phyloP scores from a whole-genome alignment of 1,284 basidiomycete species.

The Mycosarcoma maydis region DNA sequence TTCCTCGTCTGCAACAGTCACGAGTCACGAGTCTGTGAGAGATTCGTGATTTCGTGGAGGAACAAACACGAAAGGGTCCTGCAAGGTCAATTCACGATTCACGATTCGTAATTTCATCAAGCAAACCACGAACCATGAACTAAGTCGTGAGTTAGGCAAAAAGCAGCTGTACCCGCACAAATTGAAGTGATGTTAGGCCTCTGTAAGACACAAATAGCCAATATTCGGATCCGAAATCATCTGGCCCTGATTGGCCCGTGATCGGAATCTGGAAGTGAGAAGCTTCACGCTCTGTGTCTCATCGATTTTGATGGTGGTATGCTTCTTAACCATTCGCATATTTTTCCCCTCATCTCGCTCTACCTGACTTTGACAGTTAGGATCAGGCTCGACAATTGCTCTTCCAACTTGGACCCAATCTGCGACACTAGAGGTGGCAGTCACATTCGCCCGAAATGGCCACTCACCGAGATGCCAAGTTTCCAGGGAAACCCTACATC shows the following conservation, averaged over 20 bases:
- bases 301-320: background rate
- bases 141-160: too few relatives aligned
- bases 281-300: constrained; percentile 11
- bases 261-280: constrained; percentile 39
- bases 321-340: background rate
- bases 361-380: background rate
- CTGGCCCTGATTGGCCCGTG: constrained; percentile 41
- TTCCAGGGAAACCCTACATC: constrained; percentile 64
- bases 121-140: too few relatives aligned
- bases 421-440: constrained; percentile 1
- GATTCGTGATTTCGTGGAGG: too few relatives aligned
- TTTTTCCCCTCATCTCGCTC: constrained; percentile 1
- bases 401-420: background rate
- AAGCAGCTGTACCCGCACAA: too few relatives aligned
- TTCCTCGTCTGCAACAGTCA: too few relatives aligned
- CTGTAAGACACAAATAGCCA: background rate
- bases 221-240: constrained; percentile 34
- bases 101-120: too few relatives aligned
- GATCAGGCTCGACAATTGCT: background rate
- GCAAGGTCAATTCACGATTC: too few relatives aligned
- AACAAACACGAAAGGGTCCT: too few relatives aligned
- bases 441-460: constrained; percentile 53
- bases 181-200: constrained; percentile 17
- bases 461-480: constrained; percentile 65
- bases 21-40: too few relatives aligned